Base-by-base conservation (phyloP, 2,329 filamentous ascomycete genomes). In the Venturia nashicola region DNA sequence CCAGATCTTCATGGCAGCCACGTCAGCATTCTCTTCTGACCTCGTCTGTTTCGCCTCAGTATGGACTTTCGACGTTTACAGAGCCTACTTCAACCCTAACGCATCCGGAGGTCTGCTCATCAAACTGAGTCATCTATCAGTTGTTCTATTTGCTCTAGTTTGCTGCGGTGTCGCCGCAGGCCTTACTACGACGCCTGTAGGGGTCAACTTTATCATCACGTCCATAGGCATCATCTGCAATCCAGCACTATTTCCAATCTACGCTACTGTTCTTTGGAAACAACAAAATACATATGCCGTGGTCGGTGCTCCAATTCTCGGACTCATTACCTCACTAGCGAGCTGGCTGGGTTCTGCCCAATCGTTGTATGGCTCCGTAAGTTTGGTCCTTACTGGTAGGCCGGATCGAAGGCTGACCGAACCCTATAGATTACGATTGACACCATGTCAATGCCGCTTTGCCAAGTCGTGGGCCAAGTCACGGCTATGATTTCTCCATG, bases 1-100 rank as follows among this genome's bases (percentile, higher is more conserved):
- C 5, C 71, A 78, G 20, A 71, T 79, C 0, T 80, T 80, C 71
- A 80, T 80, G 78, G 77, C 77, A 4, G 76, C 78, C 5, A 80
- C 78, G 0, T 74, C 71, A 5, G 75, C 75, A 0, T 78, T 78
- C 51, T 76, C 71, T 2, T 76, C 78, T 0, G 77, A 80, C 64
- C 72, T 79, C 8, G 79, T 80, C n/a, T 77, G 73, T 3, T 72
- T 75, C 2, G 73, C 73, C 2, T 73, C 73, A 3, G 65, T 77
- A 2, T 68, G 75, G 36, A 76, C 75, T 0, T 77, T 76, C 66
- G 75, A 77, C 60, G 67, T 77, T 27, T 77, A 77, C 67, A 40
- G 44, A 20, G 55, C 73, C 12, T 77, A 76, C 62, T 67, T 77
- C 60, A 73, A 72, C 64, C 73, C 72, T 9, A 67, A 44, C 1